Percentiles rank a stretch among this genome's conserved stretches.
These are phyloP conservation scores for Entomortierella parvispora DNA, from an alignment of 192 early-diverging fungal species.

Conservation along the genomic window DNA sequence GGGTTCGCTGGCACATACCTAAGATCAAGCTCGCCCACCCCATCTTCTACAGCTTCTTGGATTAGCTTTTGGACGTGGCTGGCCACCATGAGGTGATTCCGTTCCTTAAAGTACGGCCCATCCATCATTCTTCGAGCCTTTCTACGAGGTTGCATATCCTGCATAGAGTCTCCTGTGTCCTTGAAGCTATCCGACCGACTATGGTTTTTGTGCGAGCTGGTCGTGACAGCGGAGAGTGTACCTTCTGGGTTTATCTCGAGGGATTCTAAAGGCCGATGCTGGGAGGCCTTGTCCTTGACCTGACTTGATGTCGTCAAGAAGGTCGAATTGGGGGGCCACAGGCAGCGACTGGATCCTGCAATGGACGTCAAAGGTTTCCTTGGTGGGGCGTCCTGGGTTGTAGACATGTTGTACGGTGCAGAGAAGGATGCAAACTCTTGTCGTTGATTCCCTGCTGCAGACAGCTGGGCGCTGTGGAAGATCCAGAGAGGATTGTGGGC, in stretches of 20 bases:
- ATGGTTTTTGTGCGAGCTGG: constrained; percentile 13
- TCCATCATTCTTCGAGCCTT: constrained; percentile 33
- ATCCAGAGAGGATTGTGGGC: too few species aligned
- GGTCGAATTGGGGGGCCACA: constrained; percentile 43
- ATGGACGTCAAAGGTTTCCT: constrained; percentile 38
- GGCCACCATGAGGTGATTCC: constrained; percentile 28
- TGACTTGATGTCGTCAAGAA: constrained; percentile 33
- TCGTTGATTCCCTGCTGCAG: background rate
- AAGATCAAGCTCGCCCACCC: constrained; percentile 41
- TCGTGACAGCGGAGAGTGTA: background rate
- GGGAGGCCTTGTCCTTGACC: constrained; percentile 7
- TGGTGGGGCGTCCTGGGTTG: background rate
- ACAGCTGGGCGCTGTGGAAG: background rate
- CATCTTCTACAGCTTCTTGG: constrained; percentile 47
- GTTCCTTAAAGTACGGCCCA: constrained; percentile 29
- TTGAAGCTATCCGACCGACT: constrained; percentile 13
- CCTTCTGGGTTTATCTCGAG: background rate
- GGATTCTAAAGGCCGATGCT: constrained; percentile 1
- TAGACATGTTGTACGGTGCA: background rate
- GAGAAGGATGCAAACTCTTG: background rate
- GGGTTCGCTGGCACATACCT: too few species aligned
- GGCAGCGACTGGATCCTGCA: constrained; percentile 33
- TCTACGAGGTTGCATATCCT: constrained; percentile 26
- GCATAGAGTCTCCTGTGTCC: constrained; percentile 9
- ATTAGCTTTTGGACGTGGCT: constrained; percentile 45